Conservation (phyloP, 257 asterid species). For the Solanum gandarillasii region DNA sequence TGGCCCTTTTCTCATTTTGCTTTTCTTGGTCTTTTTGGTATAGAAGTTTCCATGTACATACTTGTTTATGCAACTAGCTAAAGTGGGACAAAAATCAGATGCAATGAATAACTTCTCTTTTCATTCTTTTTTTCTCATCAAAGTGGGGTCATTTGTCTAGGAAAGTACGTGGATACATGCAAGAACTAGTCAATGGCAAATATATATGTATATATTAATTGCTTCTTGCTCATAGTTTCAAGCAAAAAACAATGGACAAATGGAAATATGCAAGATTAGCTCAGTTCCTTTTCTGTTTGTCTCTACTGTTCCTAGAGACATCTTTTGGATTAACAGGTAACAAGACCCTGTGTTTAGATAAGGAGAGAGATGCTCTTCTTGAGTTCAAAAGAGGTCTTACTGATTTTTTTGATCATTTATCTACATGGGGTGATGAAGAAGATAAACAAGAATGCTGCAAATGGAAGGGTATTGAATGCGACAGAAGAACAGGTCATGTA, state of each 20-base stretch:
- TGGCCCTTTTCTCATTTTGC: not conserved
- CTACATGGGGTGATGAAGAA: not conserved
- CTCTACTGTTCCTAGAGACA: not conserved
- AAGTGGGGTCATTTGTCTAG: not conserved
- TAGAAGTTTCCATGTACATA: not conserved
- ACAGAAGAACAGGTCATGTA: not conserved
- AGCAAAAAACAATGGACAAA: not conserved
- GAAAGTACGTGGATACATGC: not conserved
- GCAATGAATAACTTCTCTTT: not conserved
- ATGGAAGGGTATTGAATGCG: conserved; percentile 7
- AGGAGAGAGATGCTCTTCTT: not conserved
- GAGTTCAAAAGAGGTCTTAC: not conserved
- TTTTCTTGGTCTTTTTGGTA: not conserved
- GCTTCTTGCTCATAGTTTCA: not conserved
- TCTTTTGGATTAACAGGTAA: not conserved
- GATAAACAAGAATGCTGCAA: not conserved
- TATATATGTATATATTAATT: not conserved
- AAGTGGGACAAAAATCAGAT: not conserved
- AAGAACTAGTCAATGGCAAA: not conserved
- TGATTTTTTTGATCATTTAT: not conserved
- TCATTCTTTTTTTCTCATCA: not conserved
- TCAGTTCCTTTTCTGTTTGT: not conserved
- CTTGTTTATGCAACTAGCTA: not conserved
- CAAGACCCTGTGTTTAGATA: not conserved
- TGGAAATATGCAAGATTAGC: not conserved